These are phyloP conservation scores for Coemansia sp. DNA, from an alignment of 192 early-diverging fungal genomes.

Conservation along the genomic window DNA sequence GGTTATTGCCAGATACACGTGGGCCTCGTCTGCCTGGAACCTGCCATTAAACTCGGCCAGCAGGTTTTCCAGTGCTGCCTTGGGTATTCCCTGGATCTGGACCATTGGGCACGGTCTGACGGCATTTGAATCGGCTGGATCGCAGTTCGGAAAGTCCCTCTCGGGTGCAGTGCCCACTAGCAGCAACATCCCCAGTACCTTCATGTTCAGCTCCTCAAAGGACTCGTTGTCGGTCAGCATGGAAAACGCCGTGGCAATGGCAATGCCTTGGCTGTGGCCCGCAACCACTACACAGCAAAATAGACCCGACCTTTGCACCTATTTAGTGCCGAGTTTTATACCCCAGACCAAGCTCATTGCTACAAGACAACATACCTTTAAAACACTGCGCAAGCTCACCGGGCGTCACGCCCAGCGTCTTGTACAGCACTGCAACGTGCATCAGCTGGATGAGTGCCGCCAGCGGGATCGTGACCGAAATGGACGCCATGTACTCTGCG, in stretches of 20 bases:
- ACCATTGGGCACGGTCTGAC: slow-evolving; percentile 20
- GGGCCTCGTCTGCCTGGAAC: neutral
- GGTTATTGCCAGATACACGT: slow-evolving; percentile 12
- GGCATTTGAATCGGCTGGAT: no score
- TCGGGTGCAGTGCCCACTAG: slow-evolving; percentile 80
- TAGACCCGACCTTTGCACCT: neutral
- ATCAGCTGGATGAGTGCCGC: slow-evolving; percentile 86
- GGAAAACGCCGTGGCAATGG: slow-evolving; percentile 75
- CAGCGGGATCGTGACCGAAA: slow-evolving; percentile 69
- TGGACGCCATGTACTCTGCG: slow-evolving; percentile 61
- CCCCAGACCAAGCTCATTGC: neutral
- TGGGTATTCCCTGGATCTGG: slow-evolving; percentile 8
- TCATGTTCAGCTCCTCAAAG: slow-evolving; percentile 66
- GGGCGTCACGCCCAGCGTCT: slow-evolving; percentile 55
- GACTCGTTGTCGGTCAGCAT: slow-evolving; percentile 72
- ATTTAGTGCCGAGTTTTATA: slow-evolving; percentile 12
- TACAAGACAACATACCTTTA: slow-evolving; percentile 51
- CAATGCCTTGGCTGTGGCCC: slow-evolving; percentile 86
- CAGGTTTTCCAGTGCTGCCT: neutral
- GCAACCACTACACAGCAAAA: slow-evolving; percentile 30
- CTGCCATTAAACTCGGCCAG: slow-evolving; percentile 14
- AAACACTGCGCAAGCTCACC: slow-evolving; percentile 16
- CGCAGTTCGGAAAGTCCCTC: slow-evolving; percentile 12
- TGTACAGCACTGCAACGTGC: slow-evolving; percentile 62
- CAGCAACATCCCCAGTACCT: slow-evolving; percentile 73